Percentiles rank a stretch among this genome's conserved stretches.
Conservation (phyloP, 164 flowering plant genomes). For the Akebia trifoliata region DNA sequence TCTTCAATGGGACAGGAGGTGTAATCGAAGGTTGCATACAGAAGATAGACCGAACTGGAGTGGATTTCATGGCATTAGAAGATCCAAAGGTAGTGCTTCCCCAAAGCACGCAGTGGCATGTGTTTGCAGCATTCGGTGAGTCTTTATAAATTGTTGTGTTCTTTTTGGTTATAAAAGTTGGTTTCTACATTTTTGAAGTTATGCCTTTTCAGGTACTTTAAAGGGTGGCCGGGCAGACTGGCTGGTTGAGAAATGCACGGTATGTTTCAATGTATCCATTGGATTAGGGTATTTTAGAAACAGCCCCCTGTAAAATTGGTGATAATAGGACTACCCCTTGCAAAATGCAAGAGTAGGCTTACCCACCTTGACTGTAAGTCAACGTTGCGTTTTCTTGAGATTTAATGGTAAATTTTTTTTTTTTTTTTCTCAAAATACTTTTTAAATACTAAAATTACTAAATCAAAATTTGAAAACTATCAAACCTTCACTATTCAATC, state of each 20-base stretch:
- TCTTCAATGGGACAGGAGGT: constrained; percentile 91
- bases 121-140: constrained; percentile 86
- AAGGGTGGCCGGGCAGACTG: constrained; percentile 95
- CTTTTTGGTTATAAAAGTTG: background rate
- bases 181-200: background rate
- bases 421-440: too few relatives aligned
- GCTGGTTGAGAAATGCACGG: constrained; percentile 98
- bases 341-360: too few relatives aligned
- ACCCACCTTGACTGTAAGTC: too few relatives aligned
- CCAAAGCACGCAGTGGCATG: constrained; percentile 67
- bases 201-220: constrained; percentile 50
- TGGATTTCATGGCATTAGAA: constrained; percentile 66
- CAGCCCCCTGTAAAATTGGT: too few relatives aligned
- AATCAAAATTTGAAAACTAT: too few relatives aligned
- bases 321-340: too few relatives aligned
- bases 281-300: background rate
- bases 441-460: too few relatives aligned
- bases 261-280: constrained; percentile 26
- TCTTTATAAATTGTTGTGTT: background rate
- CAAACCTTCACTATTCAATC: too few relatives aligned
- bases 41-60: constrained; percentile 52
- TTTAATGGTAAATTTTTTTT: too few relatives aligned
- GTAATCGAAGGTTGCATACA: constrained; percentile 65
- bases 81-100: constrained; percentile 49
- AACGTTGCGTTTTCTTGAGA: too few relatives aligned